Conservation (phyloP, 2,329 filamentous ascomycete genomes). For the Venturia asperata region DNA sequence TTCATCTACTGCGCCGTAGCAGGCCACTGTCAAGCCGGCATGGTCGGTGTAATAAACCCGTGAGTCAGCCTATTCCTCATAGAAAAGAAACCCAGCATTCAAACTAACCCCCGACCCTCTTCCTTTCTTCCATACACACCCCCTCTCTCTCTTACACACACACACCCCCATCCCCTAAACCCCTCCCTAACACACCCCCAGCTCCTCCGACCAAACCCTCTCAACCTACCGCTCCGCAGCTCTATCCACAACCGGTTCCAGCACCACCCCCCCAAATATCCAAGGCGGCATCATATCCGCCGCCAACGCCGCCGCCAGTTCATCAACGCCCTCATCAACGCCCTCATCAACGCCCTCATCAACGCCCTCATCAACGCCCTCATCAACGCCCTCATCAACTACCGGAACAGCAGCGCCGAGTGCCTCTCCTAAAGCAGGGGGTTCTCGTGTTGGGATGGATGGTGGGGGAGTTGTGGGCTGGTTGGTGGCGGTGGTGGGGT, state of each 20-base stretch:
- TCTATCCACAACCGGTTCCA: neutral
- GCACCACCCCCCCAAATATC: neutral
- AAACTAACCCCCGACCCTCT: no score
- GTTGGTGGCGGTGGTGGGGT: neutral
- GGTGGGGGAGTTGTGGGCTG: neutral
- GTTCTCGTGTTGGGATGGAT: neutral
- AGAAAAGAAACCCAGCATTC: no score
- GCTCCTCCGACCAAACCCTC: conserved; percentile 11
- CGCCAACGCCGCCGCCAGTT: neutral
- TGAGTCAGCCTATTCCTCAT: conserved; percentile 17
- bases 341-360: neutral
- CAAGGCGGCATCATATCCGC: neutral
- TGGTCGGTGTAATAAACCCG: conserved; percentile 37
- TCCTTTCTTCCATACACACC: no score
- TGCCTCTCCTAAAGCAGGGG: neutral
- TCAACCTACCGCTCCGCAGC: neutral
- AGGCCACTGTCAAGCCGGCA: conserved; percentile 33
- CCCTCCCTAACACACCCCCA: neutral
- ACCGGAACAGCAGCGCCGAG: neutral
- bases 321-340: neutral
- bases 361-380: neutral
- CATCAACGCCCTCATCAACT: no score
- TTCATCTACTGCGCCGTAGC: conserved; percentile 37
- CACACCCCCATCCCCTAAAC: neutral
- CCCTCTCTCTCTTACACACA: no score